phyloP scores from a whole-genome alignment of 495 filamentous ascomycete species.

The Penicillium subrubescens region DNA sequence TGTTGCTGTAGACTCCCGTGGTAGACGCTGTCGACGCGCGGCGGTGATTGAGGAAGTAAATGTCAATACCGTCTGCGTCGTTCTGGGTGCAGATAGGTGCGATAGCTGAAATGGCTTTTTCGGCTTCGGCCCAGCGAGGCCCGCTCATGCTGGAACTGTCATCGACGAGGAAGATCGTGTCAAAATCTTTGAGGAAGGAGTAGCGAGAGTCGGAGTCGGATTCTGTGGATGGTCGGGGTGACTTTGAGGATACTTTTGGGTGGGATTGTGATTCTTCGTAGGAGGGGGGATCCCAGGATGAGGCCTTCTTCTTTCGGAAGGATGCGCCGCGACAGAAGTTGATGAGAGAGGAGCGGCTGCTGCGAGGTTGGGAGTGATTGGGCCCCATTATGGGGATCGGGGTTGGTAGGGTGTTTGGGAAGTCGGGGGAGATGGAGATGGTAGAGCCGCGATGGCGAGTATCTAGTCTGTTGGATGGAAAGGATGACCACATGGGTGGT shows the following conservation, averaged over 20 bases:
- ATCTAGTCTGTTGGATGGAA: slow-evolving; percentile 11
- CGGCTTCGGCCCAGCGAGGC: slow-evolving; percentile 73
- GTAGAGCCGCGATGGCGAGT: not conserved
- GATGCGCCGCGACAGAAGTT: not conserved
- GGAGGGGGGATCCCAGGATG: slow-evolving; percentile 37
- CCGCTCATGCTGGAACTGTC: slow-evolving; percentile 90
- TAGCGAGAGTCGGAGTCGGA: slow-evolving; percentile 51
- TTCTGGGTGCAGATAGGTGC: slow-evolving; percentile 81
- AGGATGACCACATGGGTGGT: slow-evolving; percentile 24
- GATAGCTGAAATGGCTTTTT: slow-evolving; percentile 71
- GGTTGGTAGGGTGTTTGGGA: not conserved
- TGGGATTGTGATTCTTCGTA: slow-evolving; percentile 24
- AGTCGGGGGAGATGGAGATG: not conserved
- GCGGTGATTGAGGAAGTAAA: slow-evolving; percentile 84
- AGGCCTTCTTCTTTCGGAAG: not conserved
- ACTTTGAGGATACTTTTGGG: slow-evolving; percentile 1
- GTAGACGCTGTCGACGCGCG: slow-evolving; percentile 14
- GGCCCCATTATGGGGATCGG: slow-evolving; percentile 5
- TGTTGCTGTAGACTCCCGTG: slow-evolving; percentile 55
- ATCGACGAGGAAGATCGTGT: slow-evolving; percentile 93
- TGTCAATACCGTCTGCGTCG: slow-evolving; percentile 89
- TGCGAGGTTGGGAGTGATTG: not conserved
- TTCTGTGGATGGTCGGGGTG: slow-evolving; percentile 3
- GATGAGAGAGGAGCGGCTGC: not conserved
- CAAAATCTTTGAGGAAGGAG: slow-evolving; percentile 82